Base-by-base conservation (phyloP, 1,139 yeast species). In the Entelexis paramagnoliae region DNA sequence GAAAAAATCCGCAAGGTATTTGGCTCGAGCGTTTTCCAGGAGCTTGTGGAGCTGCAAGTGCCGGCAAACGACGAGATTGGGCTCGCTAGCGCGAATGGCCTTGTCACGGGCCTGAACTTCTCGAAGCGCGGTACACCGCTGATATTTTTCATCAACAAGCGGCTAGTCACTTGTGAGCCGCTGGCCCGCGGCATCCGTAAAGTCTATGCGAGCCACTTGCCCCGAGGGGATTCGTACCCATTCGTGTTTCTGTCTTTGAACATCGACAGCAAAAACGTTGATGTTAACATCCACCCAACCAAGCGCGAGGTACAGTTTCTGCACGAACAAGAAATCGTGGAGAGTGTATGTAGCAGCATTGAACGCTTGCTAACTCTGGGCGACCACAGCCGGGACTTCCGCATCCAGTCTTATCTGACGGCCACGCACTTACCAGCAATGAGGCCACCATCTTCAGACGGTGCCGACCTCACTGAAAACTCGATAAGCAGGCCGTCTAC, bases 231-330 rank as follows among this genome's bases (percentile, higher is more conserved):
- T n/a, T 77, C 76, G 46, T 80, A 76, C 58, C 84, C 95, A 0
- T 91, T 91, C 64, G 74, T 86, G 1, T 91, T 88, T 66, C 58
- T 91, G 51, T 74, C 86, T 46, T 64, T 91, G 22, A 72, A 72
- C 36, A 78, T 91, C 6, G 71, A 73, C 19, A 85, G 96, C 0
- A 70, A 69, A 33, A 81, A 82, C 55, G 72, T 91, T 14, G 99
- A 91, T 64, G 98, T 91, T 11, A 91, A 91, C 64, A 81, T 93
- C 10, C 98, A 93, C 63, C 99, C 99, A 0, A 91, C 98, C 0
- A 91, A 91, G 62, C 74, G 93, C 51, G 97, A 91, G 62, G 97
- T 93, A 1, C 68, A 95, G 48, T 88, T 93, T 64, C 69, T 91
- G 35, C 68, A 80, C 63, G 97, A 93, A 62, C 94, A 84, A 51